Evolutionary conservation across 768 basidiomycete species (phyloP).

Genomic region (Infundibulicybe gibba): DNA sequence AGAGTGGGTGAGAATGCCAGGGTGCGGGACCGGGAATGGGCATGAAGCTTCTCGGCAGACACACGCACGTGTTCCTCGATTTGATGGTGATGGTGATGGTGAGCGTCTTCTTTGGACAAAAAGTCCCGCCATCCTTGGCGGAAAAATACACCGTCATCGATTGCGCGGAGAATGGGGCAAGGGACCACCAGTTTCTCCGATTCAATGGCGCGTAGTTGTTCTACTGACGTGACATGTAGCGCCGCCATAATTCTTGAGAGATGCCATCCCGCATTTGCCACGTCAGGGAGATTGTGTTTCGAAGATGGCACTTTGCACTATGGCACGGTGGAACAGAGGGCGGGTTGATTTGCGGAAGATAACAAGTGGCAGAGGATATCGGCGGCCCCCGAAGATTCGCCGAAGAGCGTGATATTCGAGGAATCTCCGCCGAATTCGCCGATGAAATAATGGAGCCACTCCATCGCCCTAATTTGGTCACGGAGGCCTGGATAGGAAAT

Average conservation of each 20-base stretch:
- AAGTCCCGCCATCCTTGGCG: constrained; percentile 52
- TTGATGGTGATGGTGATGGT: constrained; percentile 17
- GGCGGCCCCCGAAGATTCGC: constrained; percentile 48
- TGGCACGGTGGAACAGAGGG: constrained; percentile 70
- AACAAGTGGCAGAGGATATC: constrained; percentile 63
- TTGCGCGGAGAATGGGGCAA: constrained; percentile 46
- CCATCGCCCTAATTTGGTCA: constrained; percentile 61
- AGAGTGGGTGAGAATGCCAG: constrained; percentile 25
- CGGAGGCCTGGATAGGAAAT: constrained; percentile 42
- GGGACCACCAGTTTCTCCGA: constrained; percentile 54
- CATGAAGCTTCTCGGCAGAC: constrained; percentile 13
- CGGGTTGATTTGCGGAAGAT: constrained; percentile 55
- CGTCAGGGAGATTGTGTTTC: constrained; percentile 60
- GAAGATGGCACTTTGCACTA: constrained; percentile 67
- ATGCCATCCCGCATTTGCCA: constrained; percentile 60
- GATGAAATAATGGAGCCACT: constrained; percentile 62
- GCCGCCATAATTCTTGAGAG: constrained; percentile 61
- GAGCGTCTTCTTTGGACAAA: constrained; percentile 32
- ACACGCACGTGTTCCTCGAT: constrained; percentile 24
- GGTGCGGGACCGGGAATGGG: constrained; percentile 15
- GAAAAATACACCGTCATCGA: constrained; percentile 73
- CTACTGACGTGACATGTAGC: constrained; percentile 49
- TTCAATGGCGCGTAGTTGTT: constrained; percentile 58
- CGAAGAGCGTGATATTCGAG: constrained; percentile 49
- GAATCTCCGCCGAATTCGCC: constrained; percentile 67